Conservation (phyloP, 768 basidiomycete genomes). For the Boletus patriciae region DNA sequence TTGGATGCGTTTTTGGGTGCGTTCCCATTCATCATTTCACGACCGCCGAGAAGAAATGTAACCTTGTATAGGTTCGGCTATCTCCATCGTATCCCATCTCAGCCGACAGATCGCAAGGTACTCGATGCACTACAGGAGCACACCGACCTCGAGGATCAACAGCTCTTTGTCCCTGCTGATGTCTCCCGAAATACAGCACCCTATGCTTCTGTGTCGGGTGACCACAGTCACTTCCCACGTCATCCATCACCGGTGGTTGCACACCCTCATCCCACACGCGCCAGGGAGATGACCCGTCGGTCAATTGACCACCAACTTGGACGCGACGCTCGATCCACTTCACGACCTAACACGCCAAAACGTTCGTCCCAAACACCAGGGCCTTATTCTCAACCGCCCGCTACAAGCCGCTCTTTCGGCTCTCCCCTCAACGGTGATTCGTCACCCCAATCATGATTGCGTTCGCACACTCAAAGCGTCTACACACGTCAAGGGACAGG, state of each 20-base stretch:
- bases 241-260: conserved; percentile 20
- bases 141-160: conserved; percentile 59
- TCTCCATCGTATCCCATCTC: conserved; percentile 88
- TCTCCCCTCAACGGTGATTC: conserved; percentile 51
- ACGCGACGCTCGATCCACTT: conserved; percentile 22
- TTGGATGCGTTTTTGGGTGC: conserved; percentile 95
- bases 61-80: conserved; percentile 69
- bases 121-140: conserved; percentile 55
- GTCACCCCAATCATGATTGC: conserved; percentile 40
- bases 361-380: conserved; percentile 30
- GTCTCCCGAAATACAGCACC: conserved; percentile 20
- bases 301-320: conserved; percentile 7
- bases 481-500: conserved; percentile 34
- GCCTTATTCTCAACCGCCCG: conserved; percentile 32
- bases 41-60: conserved; percentile 1
- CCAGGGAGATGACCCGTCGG: conserved; percentile 21
- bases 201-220: conserved; percentile 3
- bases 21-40: conserved; percentile 27
- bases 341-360: conserved; percentile 30
- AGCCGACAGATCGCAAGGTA: conserved; percentile 57
- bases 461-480: conserved; percentile 37
- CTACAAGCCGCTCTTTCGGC: conserved; percentile 36
- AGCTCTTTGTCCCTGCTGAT: conserved; percentile 76
- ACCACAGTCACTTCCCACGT: conserved; percentile 9
- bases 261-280: conserved; percentile 32